phyloP scores from a whole-genome alignment of 768 basidiomycete species.

The Boletus edulis region DNA sequence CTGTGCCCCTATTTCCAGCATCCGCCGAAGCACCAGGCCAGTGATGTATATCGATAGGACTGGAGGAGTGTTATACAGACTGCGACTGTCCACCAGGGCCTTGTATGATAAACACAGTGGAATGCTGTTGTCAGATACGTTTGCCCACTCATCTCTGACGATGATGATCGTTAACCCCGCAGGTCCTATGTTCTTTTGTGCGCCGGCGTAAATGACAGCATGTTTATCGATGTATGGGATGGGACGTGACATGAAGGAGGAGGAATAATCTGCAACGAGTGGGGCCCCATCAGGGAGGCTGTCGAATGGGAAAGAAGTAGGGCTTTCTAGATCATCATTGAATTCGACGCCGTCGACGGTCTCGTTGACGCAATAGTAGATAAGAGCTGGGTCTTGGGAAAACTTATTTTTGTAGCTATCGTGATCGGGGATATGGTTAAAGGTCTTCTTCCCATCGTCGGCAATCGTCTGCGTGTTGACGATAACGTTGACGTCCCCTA shows the following conservation, averaged over 20 bases:
- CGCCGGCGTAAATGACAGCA: slow-evolving; percentile 94
- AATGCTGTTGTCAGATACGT: slow-evolving; percentile 65
- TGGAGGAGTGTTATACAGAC: slow-evolving; percentile 91
- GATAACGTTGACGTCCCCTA: slow-evolving; percentile 62
- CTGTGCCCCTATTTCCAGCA: slow-evolving; percentile 36
- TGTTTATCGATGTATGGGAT: slow-evolving; percentile 87
- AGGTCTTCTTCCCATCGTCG: slow-evolving; percentile 58
- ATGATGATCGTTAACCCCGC: slow-evolving; percentile 92
- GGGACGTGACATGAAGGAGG: slow-evolving; percentile 93
- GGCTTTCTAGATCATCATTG: slow-evolving; percentile 48
- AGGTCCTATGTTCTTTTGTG: slow-evolving; percentile 97
- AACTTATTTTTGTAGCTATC: slow-evolving; percentile 62
- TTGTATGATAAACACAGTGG: slow-evolving; percentile 84
- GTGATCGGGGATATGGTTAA: slow-evolving; percentile 77
- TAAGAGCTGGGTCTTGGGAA: slow-evolving; percentile 77
- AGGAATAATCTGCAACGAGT: slow-evolving; percentile 93
- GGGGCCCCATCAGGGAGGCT: slow-evolving; percentile 61
- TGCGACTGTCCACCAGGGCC: slow-evolving; percentile 69
- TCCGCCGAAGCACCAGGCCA: slow-evolving; percentile 77
- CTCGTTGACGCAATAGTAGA: slow-evolving; percentile 99
- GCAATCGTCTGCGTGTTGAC: slow-evolving; percentile 66
- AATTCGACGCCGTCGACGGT: slow-evolving; percentile 96
- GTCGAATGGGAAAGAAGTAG: slow-evolving; percentile 81
- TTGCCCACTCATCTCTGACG: slow-evolving; percentile 88
- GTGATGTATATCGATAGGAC: slow-evolving; percentile 90